Evolutionary conservation across 257 asterid species (phyloP).

Genomic region (Forsythia viridissima): DNA sequence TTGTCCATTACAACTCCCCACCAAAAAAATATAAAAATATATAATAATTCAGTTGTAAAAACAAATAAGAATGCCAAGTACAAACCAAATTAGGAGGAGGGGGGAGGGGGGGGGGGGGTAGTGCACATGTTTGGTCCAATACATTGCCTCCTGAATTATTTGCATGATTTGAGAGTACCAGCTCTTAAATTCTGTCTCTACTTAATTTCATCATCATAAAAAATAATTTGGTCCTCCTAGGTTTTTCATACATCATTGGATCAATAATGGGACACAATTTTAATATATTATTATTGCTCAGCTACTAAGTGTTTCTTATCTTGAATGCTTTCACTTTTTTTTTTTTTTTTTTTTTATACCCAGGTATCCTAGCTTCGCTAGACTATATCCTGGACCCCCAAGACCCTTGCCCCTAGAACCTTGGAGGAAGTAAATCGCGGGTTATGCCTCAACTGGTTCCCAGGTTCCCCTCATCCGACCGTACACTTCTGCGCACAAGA

Average conservation of each 20-base stretch:
- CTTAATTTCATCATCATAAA: background rate
- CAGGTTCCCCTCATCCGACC: too few relatives aligned
- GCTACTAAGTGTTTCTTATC: background rate
- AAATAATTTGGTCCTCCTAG: background rate
- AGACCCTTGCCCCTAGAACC: too few relatives aligned
- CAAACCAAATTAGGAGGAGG: conserved; percentile 12
- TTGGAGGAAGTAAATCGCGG: too few relatives aligned
- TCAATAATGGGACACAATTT: conserved; percentile 2
- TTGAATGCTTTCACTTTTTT: too few relatives aligned
- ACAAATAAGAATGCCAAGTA: conserved; percentile 9
- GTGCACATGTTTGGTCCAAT: conserved; percentile 37
- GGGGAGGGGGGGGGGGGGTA: conserved; percentile 21
- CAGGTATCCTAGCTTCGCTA: too few relatives aligned
- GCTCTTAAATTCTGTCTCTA: background rate
- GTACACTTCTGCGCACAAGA: too few relatives aligned
- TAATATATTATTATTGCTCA: background rate
- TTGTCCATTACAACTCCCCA: conserved; percentile 26
- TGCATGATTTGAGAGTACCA: conserved; percentile 5
- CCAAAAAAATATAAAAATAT: background rate
- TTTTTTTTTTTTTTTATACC: too few relatives aligned
- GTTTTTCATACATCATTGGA: background rate
- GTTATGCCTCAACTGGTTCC: too few relatives aligned
- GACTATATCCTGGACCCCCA: too few relatives aligned
- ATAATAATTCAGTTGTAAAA: background rate
- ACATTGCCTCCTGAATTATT: conserved; percentile 11